Evolutionary conservation across 1,284 basidiomycete genomes (phyloP).

Genomic region (Fistulinella staudtii): DNA sequence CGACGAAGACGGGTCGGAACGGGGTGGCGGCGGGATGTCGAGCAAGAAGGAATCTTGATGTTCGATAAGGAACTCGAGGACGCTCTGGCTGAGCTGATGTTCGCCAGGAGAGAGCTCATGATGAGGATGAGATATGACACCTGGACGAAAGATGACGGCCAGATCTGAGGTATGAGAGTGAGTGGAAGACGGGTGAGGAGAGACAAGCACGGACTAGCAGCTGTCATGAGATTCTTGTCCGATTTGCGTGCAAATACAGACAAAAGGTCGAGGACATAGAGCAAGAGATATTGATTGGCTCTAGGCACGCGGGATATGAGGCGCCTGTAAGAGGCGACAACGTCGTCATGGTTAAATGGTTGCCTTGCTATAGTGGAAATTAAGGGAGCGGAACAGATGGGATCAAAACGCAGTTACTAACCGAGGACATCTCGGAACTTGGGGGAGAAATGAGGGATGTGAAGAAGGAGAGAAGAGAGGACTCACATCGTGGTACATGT

Average conservation of each 20-base stretch:
- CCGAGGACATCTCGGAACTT: constrained; percentile 83
- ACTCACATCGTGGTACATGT: constrained; percentile 83
- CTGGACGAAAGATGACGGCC: constrained; percentile 92
- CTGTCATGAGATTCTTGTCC: constrained; percentile 94
- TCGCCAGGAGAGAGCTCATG: constrained; percentile 82
- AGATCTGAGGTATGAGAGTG: constrained; percentile 56
- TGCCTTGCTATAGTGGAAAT: constrained; percentile 48
- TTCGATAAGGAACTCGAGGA: constrained; percentile 92
- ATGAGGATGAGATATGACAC: constrained; percentile 82
- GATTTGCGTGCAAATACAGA: constrained; percentile 91
- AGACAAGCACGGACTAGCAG: constrained; percentile 64
- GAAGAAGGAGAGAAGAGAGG: constrained; percentile 6
- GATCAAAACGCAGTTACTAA: constrained; percentile 36
- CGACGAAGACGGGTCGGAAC: constrained; percentile 31
- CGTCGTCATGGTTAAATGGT: constrained; percentile 61
- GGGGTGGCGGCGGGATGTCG: constrained; percentile 69
- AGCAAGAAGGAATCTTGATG: constrained; percentile 86
- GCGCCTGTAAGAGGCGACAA: constrained; percentile 76
- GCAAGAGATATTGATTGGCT: constrained; percentile 88
- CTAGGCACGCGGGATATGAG: constrained; percentile 84
- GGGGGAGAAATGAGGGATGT: constrained; percentile 18
- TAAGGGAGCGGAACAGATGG: constrained; percentile 4
- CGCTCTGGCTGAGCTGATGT: constrained; percentile 83
- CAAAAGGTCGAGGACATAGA: constrained; percentile 94
- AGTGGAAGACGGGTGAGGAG: background rate